Evolutionary conservation across 2,329 filamentous ascomycete species (phyloP).

Genomic region (Botrytis paeoniae): DNA sequence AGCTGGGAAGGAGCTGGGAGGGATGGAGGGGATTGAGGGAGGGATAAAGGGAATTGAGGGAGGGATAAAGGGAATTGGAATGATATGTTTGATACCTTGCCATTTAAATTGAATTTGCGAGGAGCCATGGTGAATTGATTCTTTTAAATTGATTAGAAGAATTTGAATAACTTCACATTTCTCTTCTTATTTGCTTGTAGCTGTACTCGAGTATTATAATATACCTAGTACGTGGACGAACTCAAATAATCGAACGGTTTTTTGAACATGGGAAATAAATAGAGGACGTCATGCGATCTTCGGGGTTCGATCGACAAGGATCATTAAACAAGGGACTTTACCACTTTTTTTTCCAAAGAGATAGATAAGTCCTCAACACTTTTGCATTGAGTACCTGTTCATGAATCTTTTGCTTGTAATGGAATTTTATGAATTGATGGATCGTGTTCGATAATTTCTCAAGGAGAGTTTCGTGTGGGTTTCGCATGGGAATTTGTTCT

Average conservation of each 20-base stretch:
- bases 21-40: background rate
- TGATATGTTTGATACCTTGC: slow-evolving; percentile 22
- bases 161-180: background rate
- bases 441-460: background rate
- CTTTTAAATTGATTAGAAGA: background rate
- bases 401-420: slow-evolving; percentile 11
- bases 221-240: background rate
- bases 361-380: slow-evolving; percentile 17
- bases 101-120: slow-evolving; percentile 35
- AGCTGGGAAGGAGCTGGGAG: background rate
- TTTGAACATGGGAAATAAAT: slow-evolving; percentile 15
- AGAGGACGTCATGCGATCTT: slow-evolving; percentile 21
- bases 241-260: slow-evolving; percentile 6
- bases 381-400: slow-evolving; percentile 12
- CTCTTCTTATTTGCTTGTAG: background rate
- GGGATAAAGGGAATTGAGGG: background rate
- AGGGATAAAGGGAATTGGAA: background rate
- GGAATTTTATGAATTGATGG: slow-evolving; percentile 6
- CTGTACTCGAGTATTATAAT: background rate
- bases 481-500: background rate
- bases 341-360: slow-evolving; percentile 7
- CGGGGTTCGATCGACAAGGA: slow-evolving; percentile 17
- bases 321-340: slow-evolving; percentile 15
- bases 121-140: slow-evolving; percentile 21
- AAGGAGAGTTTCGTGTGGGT: slow-evolving; percentile 1